These are phyloP conservation scores for Collybia sordida DNA, from an alignment of 768 basidiomycete genomes.

Conservation along the genomic window DNA sequence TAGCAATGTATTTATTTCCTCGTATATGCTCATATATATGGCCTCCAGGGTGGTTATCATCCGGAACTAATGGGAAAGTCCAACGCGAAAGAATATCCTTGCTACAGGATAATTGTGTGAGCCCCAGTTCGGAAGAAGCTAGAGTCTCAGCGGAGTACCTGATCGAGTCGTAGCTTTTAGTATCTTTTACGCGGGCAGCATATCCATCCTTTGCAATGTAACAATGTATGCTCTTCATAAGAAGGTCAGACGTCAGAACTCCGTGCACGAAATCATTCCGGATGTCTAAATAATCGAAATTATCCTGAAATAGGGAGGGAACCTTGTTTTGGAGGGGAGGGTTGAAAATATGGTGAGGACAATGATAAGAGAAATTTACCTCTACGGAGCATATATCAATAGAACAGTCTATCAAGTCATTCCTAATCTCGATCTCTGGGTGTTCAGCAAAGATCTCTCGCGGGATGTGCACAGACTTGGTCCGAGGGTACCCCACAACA, in stretches of 20 bases:
- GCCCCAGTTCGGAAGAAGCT: not conserved
- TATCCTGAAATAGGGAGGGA: constrained; percentile 95
- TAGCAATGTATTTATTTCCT: constrained; percentile 87
- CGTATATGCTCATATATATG: constrained; percentile 83
- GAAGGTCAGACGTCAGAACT: constrained; percentile 88
- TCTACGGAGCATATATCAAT: constrained; percentile 96
- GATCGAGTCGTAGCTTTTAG: constrained; percentile 86
- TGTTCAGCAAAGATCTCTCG: constrained; percentile 71
- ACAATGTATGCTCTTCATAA: constrained; percentile 93
- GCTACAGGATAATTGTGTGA: constrained; percentile 39
- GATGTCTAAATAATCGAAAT: constrained; percentile 95
- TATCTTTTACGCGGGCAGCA: constrained; percentile 91
- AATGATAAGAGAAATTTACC: constrained; percentile 39
- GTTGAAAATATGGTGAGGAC: not conserved
- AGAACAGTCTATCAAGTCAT: constrained; percentile 84
- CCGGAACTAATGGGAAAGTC: constrained; percentile 95
- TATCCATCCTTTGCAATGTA: constrained; percentile 88
- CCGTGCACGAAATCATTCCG: constrained; percentile 93
- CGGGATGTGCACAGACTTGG: constrained; percentile 64
- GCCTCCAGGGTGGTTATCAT: constrained; percentile 85
- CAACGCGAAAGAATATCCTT: constrained; percentile 92
- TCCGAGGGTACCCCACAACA: constrained; percentile 67
- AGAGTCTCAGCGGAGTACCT: constrained; percentile 48
- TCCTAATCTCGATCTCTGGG: constrained; percentile 81
- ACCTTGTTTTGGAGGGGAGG: constrained; percentile 55